Evolutionary conservation across 495 filamentous ascomycete species (phyloP), one percentile per base, ranked within the genome.

Genomic region (Tuber brumale): DNA sequence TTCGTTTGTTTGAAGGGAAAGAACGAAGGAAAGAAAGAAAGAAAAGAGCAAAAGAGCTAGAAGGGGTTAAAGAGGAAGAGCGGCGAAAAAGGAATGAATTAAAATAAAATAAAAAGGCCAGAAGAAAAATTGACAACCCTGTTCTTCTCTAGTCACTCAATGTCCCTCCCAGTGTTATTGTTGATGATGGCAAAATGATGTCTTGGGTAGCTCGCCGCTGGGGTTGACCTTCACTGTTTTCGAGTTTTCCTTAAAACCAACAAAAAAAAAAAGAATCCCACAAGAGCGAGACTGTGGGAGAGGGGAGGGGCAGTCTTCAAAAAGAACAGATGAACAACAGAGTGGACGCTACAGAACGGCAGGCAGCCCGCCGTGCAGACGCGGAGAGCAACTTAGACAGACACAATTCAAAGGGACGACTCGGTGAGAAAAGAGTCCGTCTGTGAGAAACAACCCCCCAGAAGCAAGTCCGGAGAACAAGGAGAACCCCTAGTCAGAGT

Each of bases 301-400:
- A 70, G 71, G 72, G 76, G 74, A 78, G 76, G 76, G 69, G 70
- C 69, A 79, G 77, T 14, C 77, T 74, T 78, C 76, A 79, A 69
- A 69, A 79, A 70, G 73, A 76, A 79, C 70, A 75, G 43, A 70
- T 74, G 72, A 70, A 66, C 76, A 61, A 72, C 71, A 71, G n/a
- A 72, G 69, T 37, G 31, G 70, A 72, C 74, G 37, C 73, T 44
- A 70, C 76, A 75, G 69, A 78, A 79, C 77, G 77, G 37, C 70
- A 66, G 57, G 5, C 57, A 66, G 31, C 57, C 57, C 57, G 57
- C 57, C 27, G 27, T 35, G 57, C 57, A 66, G 27, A 66, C 27
- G 57, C 14, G 57, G 57, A 66, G 27, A 66, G 14, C 57, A 66
- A 66, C 57, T 35, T 66, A 35, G 31, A 66, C 48, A 27, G 48